Percentiles rank a stretch among this genome's conserved stretches.
Evolutionary conservation across 345 rosid species (phyloP).

Genomic region (Eucalyptus cloeziana): DNA sequence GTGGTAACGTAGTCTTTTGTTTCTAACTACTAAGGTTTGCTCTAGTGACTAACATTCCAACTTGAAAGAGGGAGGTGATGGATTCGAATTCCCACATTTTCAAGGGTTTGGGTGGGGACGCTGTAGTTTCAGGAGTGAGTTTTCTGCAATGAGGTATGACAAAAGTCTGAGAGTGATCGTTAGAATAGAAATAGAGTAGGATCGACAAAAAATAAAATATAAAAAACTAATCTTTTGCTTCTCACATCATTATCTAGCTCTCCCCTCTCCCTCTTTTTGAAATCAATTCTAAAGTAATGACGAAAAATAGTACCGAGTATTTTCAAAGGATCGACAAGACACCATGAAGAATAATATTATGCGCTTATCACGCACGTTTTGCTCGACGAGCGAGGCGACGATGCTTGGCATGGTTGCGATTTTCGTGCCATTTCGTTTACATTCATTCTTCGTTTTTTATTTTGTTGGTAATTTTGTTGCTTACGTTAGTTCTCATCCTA

Average conservation of each 20-base stretch:
- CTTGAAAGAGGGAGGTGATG: too few species aligned
- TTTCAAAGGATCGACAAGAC: neutral
- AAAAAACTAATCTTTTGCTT: too few species aligned
- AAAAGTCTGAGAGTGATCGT: too few species aligned
- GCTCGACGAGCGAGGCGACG: neutral
- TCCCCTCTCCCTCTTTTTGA: neutral
- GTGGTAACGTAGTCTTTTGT: neutral
- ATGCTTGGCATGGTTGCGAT: neutral
- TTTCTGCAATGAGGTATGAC: too few species aligned
- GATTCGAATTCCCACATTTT: too few species aligned
- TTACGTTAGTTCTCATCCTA: neutral
- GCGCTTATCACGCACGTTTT: neutral
- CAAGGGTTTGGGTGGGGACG: too few species aligned
- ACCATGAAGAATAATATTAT: neutral
- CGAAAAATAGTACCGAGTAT: neutral
- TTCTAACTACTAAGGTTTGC: too few species aligned
- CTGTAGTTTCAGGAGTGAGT: too few species aligned
- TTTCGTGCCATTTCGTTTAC: neutral
- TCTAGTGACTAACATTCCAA: too few species aligned
- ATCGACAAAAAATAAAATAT: too few species aligned
- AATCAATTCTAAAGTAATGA: neutral
- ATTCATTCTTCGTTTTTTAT: neutral
- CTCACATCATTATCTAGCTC: neutral
- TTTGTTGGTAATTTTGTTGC: neutral
- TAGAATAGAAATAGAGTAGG: too few species aligned